These are phyloP conservation scores for Straminergon stramineum DNA, from an alignment of 225 moss, liverwort and hornwort genomes.

Conservation along the genomic window DNA sequence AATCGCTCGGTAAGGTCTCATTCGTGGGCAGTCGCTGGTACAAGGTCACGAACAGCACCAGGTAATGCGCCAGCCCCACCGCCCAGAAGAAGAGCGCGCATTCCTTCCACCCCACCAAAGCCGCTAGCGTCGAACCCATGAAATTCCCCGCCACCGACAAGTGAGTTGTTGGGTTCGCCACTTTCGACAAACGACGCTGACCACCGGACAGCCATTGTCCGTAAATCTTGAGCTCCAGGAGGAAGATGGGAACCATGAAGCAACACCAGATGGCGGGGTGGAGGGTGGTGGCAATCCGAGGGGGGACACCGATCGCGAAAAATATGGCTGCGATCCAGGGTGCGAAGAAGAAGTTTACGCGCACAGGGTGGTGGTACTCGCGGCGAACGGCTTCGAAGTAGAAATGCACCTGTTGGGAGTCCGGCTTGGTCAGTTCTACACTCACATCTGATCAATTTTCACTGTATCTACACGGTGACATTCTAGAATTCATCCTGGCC, in stretches of 20 bases:
- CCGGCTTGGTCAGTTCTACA: neutral
- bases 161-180: constrained; percentile 54
- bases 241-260: constrained; percentile 31
- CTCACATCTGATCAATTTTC: neutral
- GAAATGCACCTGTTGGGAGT: neutral
- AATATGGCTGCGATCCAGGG: constrained; percentile 57
- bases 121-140: constrained; percentile 36
- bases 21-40: constrained; percentile 55
- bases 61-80: constrained; percentile 46
- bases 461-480: neutral
- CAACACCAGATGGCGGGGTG: constrained; percentile 37
- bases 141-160: constrained; percentile 44
- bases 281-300: neutral
- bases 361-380: constrained; percentile 51
- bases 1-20: constrained; percentile 28
- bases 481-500: neutral
- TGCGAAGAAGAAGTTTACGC: constrained; percentile 58
- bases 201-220: constrained; percentile 51
- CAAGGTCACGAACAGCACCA: constrained; percentile 47
- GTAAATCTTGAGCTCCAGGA: constrained; percentile 49
- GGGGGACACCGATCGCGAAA: constrained; percentile 25
- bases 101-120: constrained; percentile 42
- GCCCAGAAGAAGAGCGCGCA: constrained; percentile 50
- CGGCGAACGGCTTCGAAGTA: constrained; percentile 53
- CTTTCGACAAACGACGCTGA: constrained; percentile 26